Conservation (phyloP, 164 flowering plant genomes). For the Houttuynia cordata region DNA sequence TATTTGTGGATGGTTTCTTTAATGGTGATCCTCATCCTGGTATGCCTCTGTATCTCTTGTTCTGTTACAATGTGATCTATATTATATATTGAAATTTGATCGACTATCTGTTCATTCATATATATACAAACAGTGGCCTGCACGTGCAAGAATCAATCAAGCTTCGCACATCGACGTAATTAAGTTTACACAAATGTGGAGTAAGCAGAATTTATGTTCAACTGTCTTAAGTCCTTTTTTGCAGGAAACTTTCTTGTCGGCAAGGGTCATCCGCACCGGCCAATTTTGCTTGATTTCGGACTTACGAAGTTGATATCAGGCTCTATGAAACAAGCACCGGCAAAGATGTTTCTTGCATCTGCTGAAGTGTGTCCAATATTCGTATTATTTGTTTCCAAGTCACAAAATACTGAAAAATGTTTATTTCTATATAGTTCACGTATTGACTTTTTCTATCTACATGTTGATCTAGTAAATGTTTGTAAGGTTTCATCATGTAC, state of each 20-base stretch:
- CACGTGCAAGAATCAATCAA: too few species aligned
- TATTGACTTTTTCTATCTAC: too few species aligned
- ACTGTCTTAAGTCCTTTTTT: conserved; percentile 16
- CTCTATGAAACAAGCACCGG: conserved; percentile 72
- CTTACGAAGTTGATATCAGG: conserved; percentile 70
- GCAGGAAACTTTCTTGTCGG: conserved; percentile 96
- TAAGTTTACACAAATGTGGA: too few species aligned
- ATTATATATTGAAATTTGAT: too few species aligned
- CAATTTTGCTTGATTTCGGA: conserved; percentile 92
- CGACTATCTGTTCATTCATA: background rate
- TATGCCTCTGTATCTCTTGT: conserved; percentile 12
- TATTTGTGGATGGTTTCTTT: conserved; percentile 95
- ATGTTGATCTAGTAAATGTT: too few species aligned
- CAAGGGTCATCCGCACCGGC: conserved; percentile 83
- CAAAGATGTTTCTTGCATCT: conserved; percentile 94
- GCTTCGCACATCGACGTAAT: too few species aligned
- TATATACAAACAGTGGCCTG: too few species aligned
- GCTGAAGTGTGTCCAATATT: conserved; percentile 90
- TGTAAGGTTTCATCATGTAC: too few species aligned
- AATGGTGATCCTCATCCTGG: conserved; percentile 99
- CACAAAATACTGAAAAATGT: too few species aligned
- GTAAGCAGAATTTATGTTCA: conserved; percentile 45
- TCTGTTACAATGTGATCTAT: too few species aligned
- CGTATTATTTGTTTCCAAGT: too few species aligned
- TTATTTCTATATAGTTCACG: too few species aligned